A percentile compares a stretch with the other conserved stretches of the same genome.
Conservation (phyloP, 305 asterid species). For the Rubia tinctorum region DNA sequence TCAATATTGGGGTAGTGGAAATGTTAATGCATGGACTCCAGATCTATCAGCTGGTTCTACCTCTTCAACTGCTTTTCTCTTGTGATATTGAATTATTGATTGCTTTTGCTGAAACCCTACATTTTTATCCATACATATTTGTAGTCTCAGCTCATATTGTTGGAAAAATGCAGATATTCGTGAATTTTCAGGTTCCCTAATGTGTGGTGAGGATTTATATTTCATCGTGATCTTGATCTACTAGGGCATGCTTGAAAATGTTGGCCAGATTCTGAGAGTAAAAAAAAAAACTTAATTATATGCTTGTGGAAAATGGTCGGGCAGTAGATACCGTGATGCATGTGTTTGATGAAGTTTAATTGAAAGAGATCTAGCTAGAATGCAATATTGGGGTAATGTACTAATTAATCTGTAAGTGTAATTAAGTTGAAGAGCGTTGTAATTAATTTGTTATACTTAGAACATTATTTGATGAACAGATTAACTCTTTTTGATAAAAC, state of each 20-base stretch:
- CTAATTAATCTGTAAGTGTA: neutral
- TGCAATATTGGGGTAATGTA: slow-evolving; percentile 1
- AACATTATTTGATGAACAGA: too few relatives aligned
- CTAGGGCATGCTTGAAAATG: neutral
- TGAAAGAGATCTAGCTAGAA: too few relatives aligned
- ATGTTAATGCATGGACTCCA: slow-evolving; percentile 17
- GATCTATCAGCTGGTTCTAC: slow-evolving; percentile 19
- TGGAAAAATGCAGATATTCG: neutral
- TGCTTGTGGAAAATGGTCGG: slow-evolving; percentile 5
- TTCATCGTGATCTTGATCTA: neutral
- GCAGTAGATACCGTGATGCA: neutral
- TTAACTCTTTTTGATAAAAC: too few relatives aligned
- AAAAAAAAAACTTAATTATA: too few relatives aligned
- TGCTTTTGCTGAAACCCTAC: neutral
- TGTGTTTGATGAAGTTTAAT: slow-evolving; percentile 11
- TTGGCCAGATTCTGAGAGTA: too few relatives aligned
- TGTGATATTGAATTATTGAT: slow-evolving; percentile 13
- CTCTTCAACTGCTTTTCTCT: slow-evolving; percentile 18
- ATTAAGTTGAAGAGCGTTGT: too few relatives aligned
- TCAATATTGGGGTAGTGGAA: slow-evolving; percentile 18
- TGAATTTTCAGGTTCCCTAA: neutral
- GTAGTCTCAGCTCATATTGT: neutral
- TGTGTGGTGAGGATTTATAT: neutral
- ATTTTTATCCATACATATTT: slow-evolving; percentile 3
- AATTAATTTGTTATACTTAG: too few relatives aligned